A percentile compares a stretch with the other conserved stretches of the same genome.
Conservation (phyloP, 2,329 filamentous ascomycete genomes). For the Blastomyces gilchristii region DNA sequence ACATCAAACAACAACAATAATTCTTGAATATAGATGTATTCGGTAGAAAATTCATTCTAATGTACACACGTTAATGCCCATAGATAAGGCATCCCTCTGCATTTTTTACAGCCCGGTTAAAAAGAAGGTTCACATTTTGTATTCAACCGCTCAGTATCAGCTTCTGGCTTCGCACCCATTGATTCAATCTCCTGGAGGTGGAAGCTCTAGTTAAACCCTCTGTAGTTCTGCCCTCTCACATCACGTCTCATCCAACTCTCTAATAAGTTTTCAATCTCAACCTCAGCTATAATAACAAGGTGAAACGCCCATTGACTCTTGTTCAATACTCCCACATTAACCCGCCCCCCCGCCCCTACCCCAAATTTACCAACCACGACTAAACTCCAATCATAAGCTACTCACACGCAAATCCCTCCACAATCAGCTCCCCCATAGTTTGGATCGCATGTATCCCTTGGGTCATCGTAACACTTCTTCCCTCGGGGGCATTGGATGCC, state of each 20-base stretch:
- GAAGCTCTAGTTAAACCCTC: neutral
- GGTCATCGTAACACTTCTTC: conserved; percentile 4
- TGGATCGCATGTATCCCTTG: conserved; percentile 4
- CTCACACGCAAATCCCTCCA: conserved; percentile 2
- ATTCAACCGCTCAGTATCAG: neutral
- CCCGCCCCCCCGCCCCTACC: too few relatives aligned
- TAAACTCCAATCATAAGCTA: neutral
- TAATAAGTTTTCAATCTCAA: neutral
- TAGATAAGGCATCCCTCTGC: neutral
- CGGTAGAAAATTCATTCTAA: too few relatives aligned
- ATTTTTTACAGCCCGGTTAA: neutral
- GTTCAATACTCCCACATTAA: too few relatives aligned
- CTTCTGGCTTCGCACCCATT: neutral
- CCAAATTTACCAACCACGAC: neutral
- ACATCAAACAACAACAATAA: too few relatives aligned
- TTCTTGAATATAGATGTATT: too few relatives aligned
- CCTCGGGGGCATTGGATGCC: neutral
- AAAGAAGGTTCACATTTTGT: neutral
- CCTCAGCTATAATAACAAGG: neutral
- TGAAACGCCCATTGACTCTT: neutral
- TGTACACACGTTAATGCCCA: neutral
- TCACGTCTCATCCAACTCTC: too few relatives aligned
- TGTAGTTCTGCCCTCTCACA: too few relatives aligned
- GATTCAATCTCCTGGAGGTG: neutral
- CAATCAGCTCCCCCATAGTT: conserved; percentile 7